Evolutionary conservation across 2,329 filamentous ascomycete genomes (phyloP), one percentile per base, ranked within the genome.

Genomic region (Exserohilum rostratum): DNA sequence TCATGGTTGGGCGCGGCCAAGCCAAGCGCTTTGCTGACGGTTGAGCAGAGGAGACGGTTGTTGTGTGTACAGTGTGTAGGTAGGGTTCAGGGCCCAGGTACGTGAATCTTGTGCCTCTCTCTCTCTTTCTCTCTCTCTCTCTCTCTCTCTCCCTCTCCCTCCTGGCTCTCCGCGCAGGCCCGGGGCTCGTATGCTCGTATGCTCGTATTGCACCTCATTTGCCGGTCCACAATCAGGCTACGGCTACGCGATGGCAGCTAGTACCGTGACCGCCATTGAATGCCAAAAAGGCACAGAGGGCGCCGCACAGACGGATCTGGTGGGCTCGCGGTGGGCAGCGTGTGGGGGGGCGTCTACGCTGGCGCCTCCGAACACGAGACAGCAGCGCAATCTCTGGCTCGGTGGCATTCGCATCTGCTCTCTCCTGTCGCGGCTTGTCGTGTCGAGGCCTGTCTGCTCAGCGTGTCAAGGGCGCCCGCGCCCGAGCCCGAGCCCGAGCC

Each of bases 291-390:
- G 48, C 33, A 34, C 49, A 44, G 38, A 18, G 11, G 18, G 12
- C 35, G 35, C 20, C 30, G 54, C 54, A 46, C 50, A 46, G 50
- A n/a, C n/a, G n/a, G n/a, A n/a, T n/a, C n/a, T n/a, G n/a, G n/a
- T n/a, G n/a, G n/a, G 43, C 43, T 38, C 46, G 42, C 40, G 25
- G 45, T 42, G 40, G 54, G 50, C 29, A 27, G 30, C 45, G 37
- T 50, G 55, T 47, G 55, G 50, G 51, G 53, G 40, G 20, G n/a
- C n/a, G 48, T 39, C 29, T 48, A 44, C 48, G 43, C 46, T 43
- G 53, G 48, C 48, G 43, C 6, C 48, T 46, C 33, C 33, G 45
- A 39, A 57, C 54, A 57, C 54, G 54, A 53, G 50, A 57, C 39
- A 42, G 13, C 5, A 12, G n/a, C 27, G 49, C 49, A 53, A 53